Conservation (phyloP, 108 stramenopile species). For the Chaetoceros tenuissimus region DNA sequence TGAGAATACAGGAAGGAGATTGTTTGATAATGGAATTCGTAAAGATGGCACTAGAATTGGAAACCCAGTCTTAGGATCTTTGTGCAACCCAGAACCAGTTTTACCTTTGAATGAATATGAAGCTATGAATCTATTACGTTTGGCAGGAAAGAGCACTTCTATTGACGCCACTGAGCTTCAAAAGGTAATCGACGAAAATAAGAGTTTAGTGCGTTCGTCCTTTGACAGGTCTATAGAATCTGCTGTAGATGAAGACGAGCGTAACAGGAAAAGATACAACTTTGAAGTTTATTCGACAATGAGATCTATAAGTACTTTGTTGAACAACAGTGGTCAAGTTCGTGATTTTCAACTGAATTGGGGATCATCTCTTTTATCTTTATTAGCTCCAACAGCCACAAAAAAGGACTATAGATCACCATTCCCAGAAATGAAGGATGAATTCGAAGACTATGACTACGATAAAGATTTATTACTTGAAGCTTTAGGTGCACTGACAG, state of each 20-base stretch:
- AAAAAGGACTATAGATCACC: slow-evolving; percentile 33
- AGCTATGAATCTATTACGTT: slow-evolving; percentile 12
- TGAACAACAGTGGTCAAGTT: slow-evolving; percentile 14
- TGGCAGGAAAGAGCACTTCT: slow-evolving; percentile 17
- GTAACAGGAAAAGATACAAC: slow-evolving; percentile 28
- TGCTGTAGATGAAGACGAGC: slow-evolving; percentile 19
- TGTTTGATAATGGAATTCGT: slow-evolving; percentile 50
- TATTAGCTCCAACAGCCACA: slow-evolving; percentile 19
- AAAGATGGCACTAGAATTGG: slow-evolving; percentile 49
- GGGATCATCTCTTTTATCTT: slow-evolving; percentile 27
- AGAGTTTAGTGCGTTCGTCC: slow-evolving; percentile 29
- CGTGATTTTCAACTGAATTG: slow-evolving; percentile 31
- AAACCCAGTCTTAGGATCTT: slow-evolving; percentile 43
- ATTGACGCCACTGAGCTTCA: slow-evolving; percentile 11
- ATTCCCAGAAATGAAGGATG: slow-evolving; percentile 32
- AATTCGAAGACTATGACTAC: slow-evolving; percentile 37
- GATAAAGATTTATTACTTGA: slow-evolving; percentile 34
- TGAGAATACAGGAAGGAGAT: slow-evolving; percentile 25
- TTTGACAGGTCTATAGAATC: slow-evolving; percentile 33
- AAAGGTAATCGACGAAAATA: slow-evolving; percentile 20
- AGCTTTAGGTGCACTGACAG: slow-evolving; percentile 31
- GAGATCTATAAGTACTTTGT: slow-evolving; percentile 25
- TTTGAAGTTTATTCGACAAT: slow-evolving; percentile 32
- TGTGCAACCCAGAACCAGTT: slow-evolving; percentile 34
- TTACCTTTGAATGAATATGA: slow-evolving; percentile 16